Evolutionary conservation across 768 basidiomycete genomes (phyloP).

Genomic region (Suillus subalutaceus): DNA sequence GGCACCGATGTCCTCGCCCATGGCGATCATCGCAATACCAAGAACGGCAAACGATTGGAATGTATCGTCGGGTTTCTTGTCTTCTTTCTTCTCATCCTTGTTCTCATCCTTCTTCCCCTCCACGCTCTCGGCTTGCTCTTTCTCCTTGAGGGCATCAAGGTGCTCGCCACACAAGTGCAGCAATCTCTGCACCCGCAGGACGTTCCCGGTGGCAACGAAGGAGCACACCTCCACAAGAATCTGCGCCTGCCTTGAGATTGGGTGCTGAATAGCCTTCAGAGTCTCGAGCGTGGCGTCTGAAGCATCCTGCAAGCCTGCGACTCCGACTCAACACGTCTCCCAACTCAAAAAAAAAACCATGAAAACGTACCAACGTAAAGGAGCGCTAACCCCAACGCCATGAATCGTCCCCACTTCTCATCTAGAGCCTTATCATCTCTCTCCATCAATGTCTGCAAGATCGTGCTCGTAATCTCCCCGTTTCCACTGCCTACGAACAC

Average conservation of each 20-base stretch:
- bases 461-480: conserved; percentile 87
- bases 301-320: conserved; percentile 83
- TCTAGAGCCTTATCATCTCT: conserved; percentile 71
- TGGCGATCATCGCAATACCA: conserved; percentile 77
- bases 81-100: conserved; percentile 54
- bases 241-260: conserved; percentile 87
- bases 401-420: conserved; percentile 94
- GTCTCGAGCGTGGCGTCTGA: conserved; percentile 94
- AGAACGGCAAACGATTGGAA: conserved; percentile 93
- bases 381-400: conserved; percentile 87
- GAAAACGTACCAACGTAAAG: conserved; percentile 78
- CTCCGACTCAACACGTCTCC: conserved; percentile 13
- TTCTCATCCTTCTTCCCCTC: conserved; percentile 37
- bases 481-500: conserved; percentile 95
- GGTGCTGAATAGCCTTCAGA: conserved; percentile 90
- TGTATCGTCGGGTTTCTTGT: conserved; percentile 55
- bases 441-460: conserved; percentile 93
- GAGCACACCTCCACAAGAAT: conserved; percentile 93
- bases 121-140: conserved; percentile 37
- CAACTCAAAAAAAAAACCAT: not conserved
- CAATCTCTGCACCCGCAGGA: conserved; percentile 89
- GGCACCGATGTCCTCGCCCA: conserved; percentile 98
- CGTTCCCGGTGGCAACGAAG: conserved; percentile 94
- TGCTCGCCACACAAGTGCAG: conserved; percentile 95
- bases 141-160: conserved; percentile 52